These are phyloP conservation scores for Aschersonia sp. DNA, from an alignment of 2,329 filamentous ascomycete genomes.

Conservation along the genomic window DNA sequence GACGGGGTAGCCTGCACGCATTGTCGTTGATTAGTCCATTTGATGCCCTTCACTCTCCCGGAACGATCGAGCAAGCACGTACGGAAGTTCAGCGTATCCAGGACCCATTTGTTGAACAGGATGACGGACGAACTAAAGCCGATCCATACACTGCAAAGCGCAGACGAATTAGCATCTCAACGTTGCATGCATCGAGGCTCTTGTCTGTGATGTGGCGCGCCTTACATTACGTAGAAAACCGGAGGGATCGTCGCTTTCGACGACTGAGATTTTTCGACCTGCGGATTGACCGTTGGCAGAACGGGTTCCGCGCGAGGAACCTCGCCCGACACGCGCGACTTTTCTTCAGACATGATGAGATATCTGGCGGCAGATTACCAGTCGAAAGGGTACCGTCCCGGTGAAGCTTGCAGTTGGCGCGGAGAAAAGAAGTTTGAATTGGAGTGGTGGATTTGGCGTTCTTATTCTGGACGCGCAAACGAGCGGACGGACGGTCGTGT, in stretches of 20 bases:
- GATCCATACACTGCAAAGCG: slow-evolving; percentile 66
- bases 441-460: background rate
- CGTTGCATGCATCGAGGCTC: background rate
- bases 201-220: slow-evolving; percentile 6
- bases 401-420: slow-evolving; percentile 9
- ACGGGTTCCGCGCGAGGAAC: slow-evolving; percentile 47
- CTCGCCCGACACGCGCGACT: slow-evolving; percentile 72
- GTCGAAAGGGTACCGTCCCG: slow-evolving; percentile 17
- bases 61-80: slow-evolving; percentile 9
- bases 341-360: slow-evolving; percentile 46
- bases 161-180: background rate
- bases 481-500: slow-evolving; percentile 23
- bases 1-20: slow-evolving; percentile 46
- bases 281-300: slow-evolving; percentile 69
- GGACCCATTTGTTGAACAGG: slow-evolving; percentile 98
- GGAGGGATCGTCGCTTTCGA: slow-evolving; percentile 57
- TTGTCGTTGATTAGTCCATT: no score
- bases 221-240: slow-evolving; percentile 67
- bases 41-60: no score
- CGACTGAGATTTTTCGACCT: slow-evolving; percentile 53
- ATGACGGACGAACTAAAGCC: slow-evolving; percentile 85
- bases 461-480: slow-evolving; percentile 20
- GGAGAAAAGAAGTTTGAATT: slow-evolving; percentile 9
- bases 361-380: background rate
- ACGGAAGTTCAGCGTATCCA: slow-evolving; percentile 69